Evolutionary conservation across 345 rosid genomes (phyloP).

Genomic region (Bruguiera gymnorhiza): DNA sequence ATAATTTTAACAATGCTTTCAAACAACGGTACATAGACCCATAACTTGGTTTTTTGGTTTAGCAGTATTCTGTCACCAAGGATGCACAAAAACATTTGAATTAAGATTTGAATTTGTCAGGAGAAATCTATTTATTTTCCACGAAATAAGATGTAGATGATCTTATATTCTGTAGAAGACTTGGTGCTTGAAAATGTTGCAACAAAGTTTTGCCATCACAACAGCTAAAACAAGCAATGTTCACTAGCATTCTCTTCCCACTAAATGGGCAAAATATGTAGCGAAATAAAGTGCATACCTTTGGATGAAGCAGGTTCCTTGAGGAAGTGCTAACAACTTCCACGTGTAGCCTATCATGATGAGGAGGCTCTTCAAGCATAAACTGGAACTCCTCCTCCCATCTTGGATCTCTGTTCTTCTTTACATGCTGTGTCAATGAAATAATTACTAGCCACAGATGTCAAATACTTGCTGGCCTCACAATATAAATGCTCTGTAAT

Average conservation of each 20-base stretch:
- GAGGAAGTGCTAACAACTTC: constrained; percentile 80
- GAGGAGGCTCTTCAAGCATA: constrained; percentile 74
- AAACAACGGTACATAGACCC: no score
- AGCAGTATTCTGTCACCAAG: not conserved
- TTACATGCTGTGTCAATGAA: constrained; percentile 45
- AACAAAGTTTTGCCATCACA: no score
- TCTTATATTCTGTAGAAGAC: no score
- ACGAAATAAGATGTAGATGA: no score
- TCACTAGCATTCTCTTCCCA: no score
- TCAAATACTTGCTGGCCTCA: not conserved
- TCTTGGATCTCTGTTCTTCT: constrained; percentile 93
- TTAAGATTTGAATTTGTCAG: no score
- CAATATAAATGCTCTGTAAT: not conserved
- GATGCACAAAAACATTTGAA: not conserved
- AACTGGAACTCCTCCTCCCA: constrained; percentile 89
- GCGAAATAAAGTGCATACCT: constrained; percentile 41
- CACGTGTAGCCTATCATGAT: constrained; percentile 63
- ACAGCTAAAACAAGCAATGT: no score
- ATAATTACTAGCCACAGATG: not conserved
- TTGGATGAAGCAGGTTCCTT: constrained; percentile 78
- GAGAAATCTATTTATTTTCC: no score
- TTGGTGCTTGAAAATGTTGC: no score
- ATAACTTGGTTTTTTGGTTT: no score
- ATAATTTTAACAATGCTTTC: no score
- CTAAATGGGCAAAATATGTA: no score